Evolutionary conservation across 1,139 yeast genomes (phyloP).

Genomic region (Lodderomyces beijingensis): DNA sequence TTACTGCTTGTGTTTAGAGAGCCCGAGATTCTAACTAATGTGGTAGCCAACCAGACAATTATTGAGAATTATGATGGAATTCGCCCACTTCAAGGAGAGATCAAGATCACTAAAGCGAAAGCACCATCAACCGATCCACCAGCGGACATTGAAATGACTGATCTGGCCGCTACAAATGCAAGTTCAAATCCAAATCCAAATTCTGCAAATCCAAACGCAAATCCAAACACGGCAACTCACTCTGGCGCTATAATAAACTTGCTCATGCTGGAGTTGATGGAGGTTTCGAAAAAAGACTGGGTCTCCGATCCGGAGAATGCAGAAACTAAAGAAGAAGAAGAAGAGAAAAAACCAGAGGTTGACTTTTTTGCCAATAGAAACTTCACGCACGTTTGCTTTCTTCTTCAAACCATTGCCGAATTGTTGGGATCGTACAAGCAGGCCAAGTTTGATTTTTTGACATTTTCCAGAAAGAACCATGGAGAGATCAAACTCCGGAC

Average conservation of each 20-base stretch:
- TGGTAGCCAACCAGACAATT: constrained; percentile 45
- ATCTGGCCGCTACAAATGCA: background rate
- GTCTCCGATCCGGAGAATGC: constrained; percentile 26
- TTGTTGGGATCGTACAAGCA: constrained; percentile 73
- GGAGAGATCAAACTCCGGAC: constrained; percentile 54
- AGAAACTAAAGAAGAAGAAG: constrained; percentile 10
- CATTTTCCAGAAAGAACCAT: constrained; percentile 59
- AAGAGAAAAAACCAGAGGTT: constrained; percentile 17
- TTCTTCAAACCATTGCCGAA: constrained; percentile 68
- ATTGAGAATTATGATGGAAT: constrained; percentile 41
- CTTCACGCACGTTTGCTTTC: constrained; percentile 63
- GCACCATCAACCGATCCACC: background rate
- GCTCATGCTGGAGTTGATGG: constrained; percentile 62
- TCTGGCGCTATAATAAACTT: constrained; percentile 49
- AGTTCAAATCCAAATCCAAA: background rate
- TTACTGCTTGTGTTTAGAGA: constrained; percentile 56
- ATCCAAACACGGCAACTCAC: constrained; percentile 3
- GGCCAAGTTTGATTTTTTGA: constrained; percentile 76
- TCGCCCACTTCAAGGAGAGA: constrained; percentile 5
- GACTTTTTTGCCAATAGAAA: constrained; percentile 38
- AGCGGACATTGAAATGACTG: background rate
- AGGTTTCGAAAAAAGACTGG: constrained; percentile 51
- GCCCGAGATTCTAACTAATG: constrained; percentile 52
- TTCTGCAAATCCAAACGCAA: constrained; percentile 12
- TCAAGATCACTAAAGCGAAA: constrained; percentile 12